A percentile compares a stretch with the other conserved stretches of the same genome.
phyloP scores from a whole-genome alignment of 2,329 filamentous ascomycete genomes.

The Cephalotrichum gorgonifer region DNA sequence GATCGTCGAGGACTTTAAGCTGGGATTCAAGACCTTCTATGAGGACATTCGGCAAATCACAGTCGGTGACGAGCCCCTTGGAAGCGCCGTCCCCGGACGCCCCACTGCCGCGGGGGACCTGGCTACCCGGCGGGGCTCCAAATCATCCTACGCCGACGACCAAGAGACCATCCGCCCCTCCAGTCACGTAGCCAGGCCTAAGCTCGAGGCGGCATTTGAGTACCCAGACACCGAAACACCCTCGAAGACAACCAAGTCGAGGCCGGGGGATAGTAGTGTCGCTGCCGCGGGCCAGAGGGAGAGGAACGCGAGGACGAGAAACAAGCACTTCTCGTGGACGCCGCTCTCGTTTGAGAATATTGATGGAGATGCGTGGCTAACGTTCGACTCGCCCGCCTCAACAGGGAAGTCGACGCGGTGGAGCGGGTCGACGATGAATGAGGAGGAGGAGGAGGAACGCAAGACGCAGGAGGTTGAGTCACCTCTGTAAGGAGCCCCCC shows the following conservation, averaged over 20 bases:
- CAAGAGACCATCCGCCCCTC: conserved; percentile 37
- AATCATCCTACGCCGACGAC: conserved; percentile 18
- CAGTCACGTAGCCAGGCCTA: conserved; percentile 26
- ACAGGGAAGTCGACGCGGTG: conserved; percentile 45
- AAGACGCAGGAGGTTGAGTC: conserved; percentile 33
- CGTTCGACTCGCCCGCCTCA: conserved; percentile 49
- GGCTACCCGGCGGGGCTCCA: conserved; percentile 6
- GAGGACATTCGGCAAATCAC: conserved; percentile 94
- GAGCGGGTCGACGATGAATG: conserved; percentile 50
- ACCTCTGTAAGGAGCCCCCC: conserved; percentile 44
- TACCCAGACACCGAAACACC: conserved; percentile 15
- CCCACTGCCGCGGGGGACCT: conserved; percentile 6
- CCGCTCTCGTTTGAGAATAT: conserved; percentile 45
- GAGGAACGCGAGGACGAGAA: conserved; percentile 14
- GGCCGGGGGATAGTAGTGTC: neutral
- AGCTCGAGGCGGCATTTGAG: conserved; percentile 31
- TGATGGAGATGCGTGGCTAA: conserved; percentile 55
- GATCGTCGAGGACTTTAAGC: conserved; percentile 79
- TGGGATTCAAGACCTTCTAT: conserved; percentile 87
- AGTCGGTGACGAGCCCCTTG: conserved; percentile 82
- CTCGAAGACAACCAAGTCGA: neutral
- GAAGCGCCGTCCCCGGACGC: conserved; percentile 31
- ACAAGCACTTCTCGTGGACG: conserved; percentile 51
- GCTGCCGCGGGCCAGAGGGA: conserved; percentile 21
- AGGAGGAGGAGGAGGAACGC: conserved; percentile 31